Conservation (phyloP, 1,284 basidiomycete species). For the Ganoderma sp. region DNA sequence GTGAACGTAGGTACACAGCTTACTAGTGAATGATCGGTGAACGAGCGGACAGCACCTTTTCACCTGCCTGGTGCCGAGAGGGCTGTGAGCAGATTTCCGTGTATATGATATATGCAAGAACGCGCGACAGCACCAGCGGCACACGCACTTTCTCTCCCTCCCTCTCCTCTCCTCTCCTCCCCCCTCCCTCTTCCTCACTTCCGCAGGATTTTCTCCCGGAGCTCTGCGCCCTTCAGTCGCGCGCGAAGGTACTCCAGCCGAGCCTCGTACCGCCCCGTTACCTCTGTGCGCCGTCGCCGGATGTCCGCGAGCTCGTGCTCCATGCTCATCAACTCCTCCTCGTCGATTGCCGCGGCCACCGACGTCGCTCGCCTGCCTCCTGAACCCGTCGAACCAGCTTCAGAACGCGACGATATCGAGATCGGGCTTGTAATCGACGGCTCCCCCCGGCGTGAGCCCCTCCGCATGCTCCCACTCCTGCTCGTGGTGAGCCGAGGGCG, state of each 20-base stretch:
- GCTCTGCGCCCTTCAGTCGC: slow-evolving; percentile 73
- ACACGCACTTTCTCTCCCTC: background rate
- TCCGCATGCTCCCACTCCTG: slow-evolving; percentile 22
- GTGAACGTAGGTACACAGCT: slow-evolving; percentile 12
- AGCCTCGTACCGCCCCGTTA: slow-evolving; percentile 66
- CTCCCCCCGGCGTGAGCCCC: slow-evolving; percentile 24
- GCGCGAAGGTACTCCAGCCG: slow-evolving; percentile 73
- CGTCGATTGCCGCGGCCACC: slow-evolving; percentile 23
- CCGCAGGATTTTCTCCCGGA: slow-evolving; percentile 70
- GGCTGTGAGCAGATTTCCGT: slow-evolving; percentile 3
- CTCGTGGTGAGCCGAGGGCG: slow-evolving; percentile 11
- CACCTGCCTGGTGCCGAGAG: slow-evolving; percentile 9
- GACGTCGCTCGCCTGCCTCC: slow-evolving; percentile 17
- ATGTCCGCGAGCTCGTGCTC: slow-evolving; percentile 68
- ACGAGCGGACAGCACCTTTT: slow-evolving; percentile 31
- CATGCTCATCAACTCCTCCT: slow-evolving; percentile 43
- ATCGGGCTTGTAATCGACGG: slow-evolving; percentile 15
- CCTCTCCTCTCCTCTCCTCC: too few species aligned
- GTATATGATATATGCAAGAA: slow-evolving; percentile 12
- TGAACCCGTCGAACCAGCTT: slow-evolving; percentile 27
- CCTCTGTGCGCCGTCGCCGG: slow-evolving; percentile 63
- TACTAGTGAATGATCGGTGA: slow-evolving; percentile 13
- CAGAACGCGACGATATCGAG: slow-evolving; percentile 28
- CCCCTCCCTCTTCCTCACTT: slow-evolving; percentile 31
- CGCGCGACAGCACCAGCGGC: slow-evolving; percentile 13